Percentiles rank a stretch among this genome's conserved stretches.
phyloP scores from a whole-genome alignment of 306 rosid genomes.

The Mimosa pudica region DNA sequence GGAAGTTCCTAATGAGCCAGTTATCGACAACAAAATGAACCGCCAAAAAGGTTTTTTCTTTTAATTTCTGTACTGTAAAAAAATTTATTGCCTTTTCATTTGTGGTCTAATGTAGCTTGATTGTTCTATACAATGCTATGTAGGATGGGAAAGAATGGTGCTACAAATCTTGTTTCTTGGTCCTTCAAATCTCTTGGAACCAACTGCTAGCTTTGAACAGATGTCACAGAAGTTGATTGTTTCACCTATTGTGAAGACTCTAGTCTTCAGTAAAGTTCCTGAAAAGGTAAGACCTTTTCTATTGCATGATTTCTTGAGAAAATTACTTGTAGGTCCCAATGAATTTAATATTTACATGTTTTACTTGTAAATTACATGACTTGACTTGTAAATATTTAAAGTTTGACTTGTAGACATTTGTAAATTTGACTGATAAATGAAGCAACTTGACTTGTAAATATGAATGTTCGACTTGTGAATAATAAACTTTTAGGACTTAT shows the following conservation, averaged over 20 bases:
- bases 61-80: neutral
- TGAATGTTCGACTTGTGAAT: neutral
- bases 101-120: constrained; percentile 23
- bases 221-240: constrained; percentile 97
- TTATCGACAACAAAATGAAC: constrained; percentile 69
- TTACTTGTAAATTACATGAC: neutral
- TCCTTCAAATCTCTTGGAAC: constrained; percentile 92
- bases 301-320: neutral
- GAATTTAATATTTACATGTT: too few species aligned
- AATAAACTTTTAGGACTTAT: neutral
- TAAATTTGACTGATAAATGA: neutral
- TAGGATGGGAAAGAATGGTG: constrained; percentile 99
- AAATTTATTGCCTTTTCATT: constrained; percentile 17
- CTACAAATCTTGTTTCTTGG: constrained; percentile 96
- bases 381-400: neutral
- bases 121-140: constrained; percentile 27
- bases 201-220: constrained; percentile 80
- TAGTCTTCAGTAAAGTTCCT: constrained; percentile 93
- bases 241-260: constrained; percentile 92
- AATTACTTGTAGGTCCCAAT: neutral
- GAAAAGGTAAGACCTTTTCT: constrained; percentile 65
- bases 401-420: too few species aligned
- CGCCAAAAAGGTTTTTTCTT: constrained; percentile 72
- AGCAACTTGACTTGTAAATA: too few species aligned
- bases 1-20: constrained; percentile 78